Evolutionary conservation across 148 eudicot genomes (phyloP).

Genomic region (Bassia scoparia): DNA sequence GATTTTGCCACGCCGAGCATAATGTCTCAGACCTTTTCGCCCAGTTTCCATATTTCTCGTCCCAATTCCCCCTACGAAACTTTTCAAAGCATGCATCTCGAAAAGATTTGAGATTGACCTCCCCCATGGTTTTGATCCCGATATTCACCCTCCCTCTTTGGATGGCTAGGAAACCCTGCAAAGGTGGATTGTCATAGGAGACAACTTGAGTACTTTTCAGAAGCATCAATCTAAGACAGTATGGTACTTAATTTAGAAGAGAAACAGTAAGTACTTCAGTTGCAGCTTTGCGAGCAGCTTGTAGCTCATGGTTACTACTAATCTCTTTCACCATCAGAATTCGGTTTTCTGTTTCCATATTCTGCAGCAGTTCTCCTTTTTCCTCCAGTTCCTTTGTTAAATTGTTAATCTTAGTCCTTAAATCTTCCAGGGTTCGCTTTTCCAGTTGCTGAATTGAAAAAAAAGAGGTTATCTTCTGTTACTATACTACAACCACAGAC

Average conservation of each 20-base stretch:
- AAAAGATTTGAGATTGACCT: slow-evolving; percentile 20
- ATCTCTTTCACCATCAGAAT: slow-evolving; percentile 30
- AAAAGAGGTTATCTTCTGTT: not conserved
- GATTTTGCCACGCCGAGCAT: slow-evolving; percentile 23
- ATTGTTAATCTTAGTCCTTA: slow-evolving; percentile 7
- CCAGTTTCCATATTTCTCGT: slow-evolving; percentile 19
- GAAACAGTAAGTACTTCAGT: slow-evolving; percentile 9
- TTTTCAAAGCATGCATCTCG: slow-evolving; percentile 26
- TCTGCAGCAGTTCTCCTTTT: slow-evolving; percentile 21
- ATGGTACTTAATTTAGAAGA: no score
- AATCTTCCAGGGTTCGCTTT: slow-evolving; percentile 11
- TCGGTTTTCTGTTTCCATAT: slow-evolving; percentile 23
- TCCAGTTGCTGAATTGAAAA: not conserved
- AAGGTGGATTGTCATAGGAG: not conserved
- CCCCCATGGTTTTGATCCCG: slow-evolving; percentile 32
- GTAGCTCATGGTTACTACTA: slow-evolving; percentile 31
- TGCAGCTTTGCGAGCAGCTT: slow-evolving; percentile 32
- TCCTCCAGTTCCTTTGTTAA: slow-evolving; percentile 20
- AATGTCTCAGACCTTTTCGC: slow-evolving; percentile 23
- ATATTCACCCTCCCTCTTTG: slow-evolving; percentile 12
- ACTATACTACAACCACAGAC: not conserved
- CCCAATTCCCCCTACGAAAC: slow-evolving; percentile 27
- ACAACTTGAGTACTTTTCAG: not conserved
- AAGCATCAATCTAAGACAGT: not conserved
- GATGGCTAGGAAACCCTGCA: slow-evolving; percentile 23